Evolutionary conservation across 768 basidiomycete genomes (phyloP).

Genomic region (Lactifluus rugatus): DNA sequence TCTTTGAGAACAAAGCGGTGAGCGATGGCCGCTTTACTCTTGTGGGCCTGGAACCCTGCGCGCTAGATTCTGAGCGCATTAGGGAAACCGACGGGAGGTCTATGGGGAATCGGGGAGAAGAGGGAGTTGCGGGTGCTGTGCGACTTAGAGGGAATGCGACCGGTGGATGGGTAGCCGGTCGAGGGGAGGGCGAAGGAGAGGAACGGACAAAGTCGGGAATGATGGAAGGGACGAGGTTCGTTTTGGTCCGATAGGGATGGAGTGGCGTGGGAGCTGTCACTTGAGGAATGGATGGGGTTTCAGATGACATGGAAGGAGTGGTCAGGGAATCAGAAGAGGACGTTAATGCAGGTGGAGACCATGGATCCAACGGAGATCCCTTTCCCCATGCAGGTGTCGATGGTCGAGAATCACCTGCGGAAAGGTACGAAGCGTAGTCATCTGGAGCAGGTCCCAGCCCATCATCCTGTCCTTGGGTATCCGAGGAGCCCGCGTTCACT

Average conservation of each 20-base stretch:
- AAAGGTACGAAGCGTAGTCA: constrained; percentile 12
- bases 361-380: constrained; percentile 13
- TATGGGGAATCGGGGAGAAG: constrained; percentile 31
- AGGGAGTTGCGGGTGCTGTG: constrained; percentile 24
- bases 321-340: constrained; percentile 19
- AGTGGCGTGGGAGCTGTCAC: background rate
- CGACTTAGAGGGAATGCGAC: constrained; percentile 40
- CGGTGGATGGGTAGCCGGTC: constrained; percentile 17
- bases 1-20: constrained; percentile 58
- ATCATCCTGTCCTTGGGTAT: background rate
- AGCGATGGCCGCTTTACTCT: constrained; percentile 60
- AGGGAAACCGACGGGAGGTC: constrained; percentile 26
- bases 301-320: constrained; percentile 18
- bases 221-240: constrained; percentile 26
- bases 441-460: background rate
- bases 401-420: constrained; percentile 13
- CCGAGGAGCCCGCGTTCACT: background rate
- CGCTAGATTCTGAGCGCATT: constrained; percentile 24
- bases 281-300: constrained; percentile 8
- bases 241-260: constrained; percentile 22
- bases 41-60: constrained; percentile 29
- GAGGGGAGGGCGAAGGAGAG: constrained; percentile 20
- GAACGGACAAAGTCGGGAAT: constrained; percentile 22
- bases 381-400: constrained; percentile 15
- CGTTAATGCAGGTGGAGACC: constrained; percentile 12